Conservation (phyloP, 139 green algal species). For the Gonium pectorale region DNA sequence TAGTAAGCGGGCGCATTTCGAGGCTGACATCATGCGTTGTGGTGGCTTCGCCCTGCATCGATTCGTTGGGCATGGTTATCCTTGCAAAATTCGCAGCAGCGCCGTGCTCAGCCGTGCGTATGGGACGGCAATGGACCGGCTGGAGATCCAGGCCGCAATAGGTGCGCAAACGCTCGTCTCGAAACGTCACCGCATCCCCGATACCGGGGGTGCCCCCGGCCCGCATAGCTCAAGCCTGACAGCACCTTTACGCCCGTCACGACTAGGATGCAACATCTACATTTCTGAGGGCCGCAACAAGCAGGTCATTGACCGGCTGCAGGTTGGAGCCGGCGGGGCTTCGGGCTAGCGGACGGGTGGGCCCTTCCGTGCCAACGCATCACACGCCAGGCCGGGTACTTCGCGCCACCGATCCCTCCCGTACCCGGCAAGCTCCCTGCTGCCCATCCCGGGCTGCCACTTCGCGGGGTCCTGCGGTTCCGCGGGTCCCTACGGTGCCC, state of each 20-base stretch:
- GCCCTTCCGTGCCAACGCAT: background rate
- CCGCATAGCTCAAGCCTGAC: no score
- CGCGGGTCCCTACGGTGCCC: background rate
- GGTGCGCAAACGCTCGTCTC: background rate
- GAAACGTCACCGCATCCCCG: background rate
- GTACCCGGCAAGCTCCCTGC: background rate
- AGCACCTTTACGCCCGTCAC: background rate
- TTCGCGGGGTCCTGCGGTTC: background rate
- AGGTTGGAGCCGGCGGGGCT: no score
- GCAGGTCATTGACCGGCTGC: constrained; percentile 52
- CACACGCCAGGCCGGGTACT: no score
- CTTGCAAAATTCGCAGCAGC: no score
- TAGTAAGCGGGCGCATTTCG: no score
- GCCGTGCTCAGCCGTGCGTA: no score
- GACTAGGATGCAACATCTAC: constrained; percentile 75
- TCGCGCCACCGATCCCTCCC: background rate
- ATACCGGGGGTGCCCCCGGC: background rate
- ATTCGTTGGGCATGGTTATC: no score
- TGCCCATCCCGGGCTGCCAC: no score
- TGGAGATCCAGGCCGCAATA: background rate
- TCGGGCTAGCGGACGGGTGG: no score
- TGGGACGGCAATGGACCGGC: background rate
- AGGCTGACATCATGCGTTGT: no score
- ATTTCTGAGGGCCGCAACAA: constrained; percentile 68
- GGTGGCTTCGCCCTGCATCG: no score